Conservation (phyloP, 495 filamentous ascomycete genomes). For the Rhizodiscina lignyota region DNA sequence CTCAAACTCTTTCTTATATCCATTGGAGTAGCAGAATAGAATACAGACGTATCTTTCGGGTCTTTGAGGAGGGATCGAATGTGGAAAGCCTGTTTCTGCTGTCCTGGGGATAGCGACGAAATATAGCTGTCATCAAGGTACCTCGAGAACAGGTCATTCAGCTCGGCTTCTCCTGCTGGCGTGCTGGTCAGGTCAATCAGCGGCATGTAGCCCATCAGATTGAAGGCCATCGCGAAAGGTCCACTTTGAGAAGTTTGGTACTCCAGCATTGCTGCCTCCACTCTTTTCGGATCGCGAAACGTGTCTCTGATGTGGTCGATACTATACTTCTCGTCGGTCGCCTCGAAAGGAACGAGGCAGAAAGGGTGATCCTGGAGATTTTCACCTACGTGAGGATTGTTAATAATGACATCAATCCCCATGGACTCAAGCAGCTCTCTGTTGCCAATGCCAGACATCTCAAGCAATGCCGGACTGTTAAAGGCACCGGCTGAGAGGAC, state of each 20-base stretch:
- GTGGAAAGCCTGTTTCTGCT: no score
- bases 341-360: constrained; percentile 1
- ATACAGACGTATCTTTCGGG: no score
- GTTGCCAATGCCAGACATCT: constrained; percentile 12
- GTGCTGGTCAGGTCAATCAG: no score
- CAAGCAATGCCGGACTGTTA: constrained; percentile 10
- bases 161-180: no score
- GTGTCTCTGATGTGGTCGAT: constrained; percentile 9
- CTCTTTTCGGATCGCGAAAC: constrained; percentile 6
- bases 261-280: constrained; percentile 6
- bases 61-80: no score
- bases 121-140: no score
- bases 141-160: no score
- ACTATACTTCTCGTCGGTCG: constrained; percentile 5
- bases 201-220: constrained; percentile 5
- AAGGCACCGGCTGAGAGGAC: constrained; percentile 10
- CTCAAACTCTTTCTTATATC: no score
- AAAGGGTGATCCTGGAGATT: constrained; percentile 11
- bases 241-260: constrained; percentile 8
- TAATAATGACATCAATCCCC: constrained; percentile 7
- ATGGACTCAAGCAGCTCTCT: constrained; percentile 2
- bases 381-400: constrained; percentile 9
- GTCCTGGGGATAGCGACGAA: no score
- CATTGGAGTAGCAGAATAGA: no score
- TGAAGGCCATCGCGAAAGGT: constrained; percentile 9